Conservation (phyloP, 2,329 filamentous ascomycete species). For the Aspergillus cejpii region DNA sequence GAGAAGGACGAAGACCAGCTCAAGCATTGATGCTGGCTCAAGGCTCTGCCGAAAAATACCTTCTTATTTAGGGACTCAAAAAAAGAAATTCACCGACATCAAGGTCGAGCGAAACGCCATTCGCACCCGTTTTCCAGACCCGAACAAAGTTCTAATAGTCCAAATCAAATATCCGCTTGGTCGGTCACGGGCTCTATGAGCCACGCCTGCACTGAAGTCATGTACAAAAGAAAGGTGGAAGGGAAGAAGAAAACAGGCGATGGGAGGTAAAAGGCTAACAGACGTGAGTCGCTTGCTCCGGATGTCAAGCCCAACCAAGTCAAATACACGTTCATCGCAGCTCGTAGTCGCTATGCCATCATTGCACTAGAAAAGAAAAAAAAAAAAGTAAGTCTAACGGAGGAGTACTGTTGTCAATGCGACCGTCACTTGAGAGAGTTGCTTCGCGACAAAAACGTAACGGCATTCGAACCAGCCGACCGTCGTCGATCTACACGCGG, state of each 20-base stretch:
- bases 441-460: conserved; percentile 37
- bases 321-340: conserved; percentile 30
- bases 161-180: conserved; percentile 33
- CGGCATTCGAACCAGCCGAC: conserved; percentile 34
- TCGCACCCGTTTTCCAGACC: conserved; percentile 41
- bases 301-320: conserved; percentile 25
- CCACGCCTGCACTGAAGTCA: conserved; percentile 30
- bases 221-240: conserved; percentile 35
- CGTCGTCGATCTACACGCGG: conserved; percentile 35
- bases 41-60: conserved; percentile 27
- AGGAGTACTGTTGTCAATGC: conserved; percentile 14
- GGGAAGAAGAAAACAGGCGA: conserved; percentile 15
- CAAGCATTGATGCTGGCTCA: conserved; percentile 12
- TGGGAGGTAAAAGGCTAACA: conserved; percentile 13
- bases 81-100: conserved; percentile 28
- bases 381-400: conserved; percentile 19
- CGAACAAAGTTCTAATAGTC: conserved; percentile 40
- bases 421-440: conserved; percentile 37
- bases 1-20: not conserved
- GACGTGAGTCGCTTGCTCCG: conserved; percentile 17
- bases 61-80: conserved; percentile 28
- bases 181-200: conserved; percentile 20
- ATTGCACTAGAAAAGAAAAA: conserved; percentile 21
- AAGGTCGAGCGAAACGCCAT: conserved; percentile 36
- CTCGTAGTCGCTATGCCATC: conserved; percentile 36